Percentiles rank a stretch among this genome's conserved stretches.
Evolutionary conservation across 345 rosid genomes (phyloP).

Genomic region (Rhizophora apiculata): DNA sequence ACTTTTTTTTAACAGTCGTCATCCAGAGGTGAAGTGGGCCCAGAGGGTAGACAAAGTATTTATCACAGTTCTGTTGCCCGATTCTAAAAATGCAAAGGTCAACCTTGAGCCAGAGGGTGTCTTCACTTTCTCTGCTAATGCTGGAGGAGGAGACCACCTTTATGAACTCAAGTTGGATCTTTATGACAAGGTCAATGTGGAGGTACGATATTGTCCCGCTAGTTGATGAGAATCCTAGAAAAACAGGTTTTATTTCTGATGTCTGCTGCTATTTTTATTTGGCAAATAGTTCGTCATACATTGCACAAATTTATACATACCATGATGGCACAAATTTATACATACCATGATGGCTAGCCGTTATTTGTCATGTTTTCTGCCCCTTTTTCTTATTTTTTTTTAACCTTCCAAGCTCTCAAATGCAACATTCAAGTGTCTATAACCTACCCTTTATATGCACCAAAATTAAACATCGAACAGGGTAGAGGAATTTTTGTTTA

Average conservation of each 20-base stretch:
- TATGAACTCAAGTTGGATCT: slow-evolving; percentile 76
- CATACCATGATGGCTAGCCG: too few relatives aligned
- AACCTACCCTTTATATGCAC: too few relatives aligned
- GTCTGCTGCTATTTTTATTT: neutral
- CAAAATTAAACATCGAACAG: too few relatives aligned
- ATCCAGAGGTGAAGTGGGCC: slow-evolving; percentile 90
- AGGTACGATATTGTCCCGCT: slow-evolving; percentile 36
- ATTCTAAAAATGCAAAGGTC: slow-evolving; percentile 69
- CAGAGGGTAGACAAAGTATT: slow-evolving; percentile 70
- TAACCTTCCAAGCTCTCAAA: too few relatives aligned
- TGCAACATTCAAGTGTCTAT: too few relatives aligned
- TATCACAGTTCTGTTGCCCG: slow-evolving; percentile 61
- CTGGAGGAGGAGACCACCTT: slow-evolving; percentile 51
- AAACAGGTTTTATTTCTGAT: neutral
- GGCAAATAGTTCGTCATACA: too few relatives aligned
- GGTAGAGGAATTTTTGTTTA: too few relatives aligned
- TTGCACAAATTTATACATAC: too few relatives aligned
- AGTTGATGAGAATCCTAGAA: neutral
- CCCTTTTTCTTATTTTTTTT: too few relatives aligned
- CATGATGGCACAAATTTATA: too few relatives aligned
- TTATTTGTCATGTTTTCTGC: too few relatives aligned
- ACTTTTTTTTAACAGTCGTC: slow-evolving; percentile 45
- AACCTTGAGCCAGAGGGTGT: slow-evolving; percentile 79
- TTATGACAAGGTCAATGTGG: slow-evolving; percentile 72
- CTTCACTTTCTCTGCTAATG: slow-evolving; percentile 67